Conservation (phyloP, 371 early-diverging fungal species). For the Chytridiales sp. region DNA sequence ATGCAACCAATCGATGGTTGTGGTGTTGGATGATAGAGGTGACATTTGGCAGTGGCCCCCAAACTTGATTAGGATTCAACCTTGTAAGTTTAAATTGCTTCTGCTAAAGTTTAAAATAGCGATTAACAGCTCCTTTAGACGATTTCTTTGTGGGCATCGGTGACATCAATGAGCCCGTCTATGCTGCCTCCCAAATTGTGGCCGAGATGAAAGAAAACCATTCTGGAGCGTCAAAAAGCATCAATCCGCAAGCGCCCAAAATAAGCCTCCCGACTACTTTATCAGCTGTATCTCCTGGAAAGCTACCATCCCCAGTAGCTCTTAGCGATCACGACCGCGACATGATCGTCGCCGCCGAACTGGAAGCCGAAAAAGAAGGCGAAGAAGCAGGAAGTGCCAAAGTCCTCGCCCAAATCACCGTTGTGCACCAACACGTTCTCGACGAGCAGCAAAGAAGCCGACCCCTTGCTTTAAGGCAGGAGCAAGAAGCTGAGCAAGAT, state of each 20-base stretch:
- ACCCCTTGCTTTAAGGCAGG: conserved; percentile 21
- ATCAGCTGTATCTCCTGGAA: too few species aligned
- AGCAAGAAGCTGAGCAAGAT: conserved; percentile 15
- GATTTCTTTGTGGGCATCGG: conserved; percentile 92
- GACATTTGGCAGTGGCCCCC: conserved; percentile 97
- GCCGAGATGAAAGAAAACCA: neutral
- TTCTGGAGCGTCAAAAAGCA: neutral
- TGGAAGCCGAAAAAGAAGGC: neutral
- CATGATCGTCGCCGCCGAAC: neutral
- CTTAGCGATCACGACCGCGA: neutral
- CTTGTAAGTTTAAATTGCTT: conserved; percentile 64
- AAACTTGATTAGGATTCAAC: conserved; percentile 84
- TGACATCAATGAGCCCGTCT: conserved; percentile 79
- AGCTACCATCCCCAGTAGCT: too few species aligned
- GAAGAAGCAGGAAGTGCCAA: conserved; percentile 10
- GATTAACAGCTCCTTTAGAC: conserved; percentile 53
- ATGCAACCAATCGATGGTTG: conserved; percentile 94
- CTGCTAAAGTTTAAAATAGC: neutral
- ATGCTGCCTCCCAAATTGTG: neutral
- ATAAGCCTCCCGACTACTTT: too few species aligned
- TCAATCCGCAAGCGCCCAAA: too few species aligned
- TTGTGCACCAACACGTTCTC: conserved; percentile 23
- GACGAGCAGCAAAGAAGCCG: conserved; percentile 29
- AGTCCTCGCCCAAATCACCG: conserved; percentile 14
- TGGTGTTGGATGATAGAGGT: conserved; percentile 96